phyloP scores from a whole-genome alignment of 371 early-diverging fungal species.

The Zychaea mexicana region DNA sequence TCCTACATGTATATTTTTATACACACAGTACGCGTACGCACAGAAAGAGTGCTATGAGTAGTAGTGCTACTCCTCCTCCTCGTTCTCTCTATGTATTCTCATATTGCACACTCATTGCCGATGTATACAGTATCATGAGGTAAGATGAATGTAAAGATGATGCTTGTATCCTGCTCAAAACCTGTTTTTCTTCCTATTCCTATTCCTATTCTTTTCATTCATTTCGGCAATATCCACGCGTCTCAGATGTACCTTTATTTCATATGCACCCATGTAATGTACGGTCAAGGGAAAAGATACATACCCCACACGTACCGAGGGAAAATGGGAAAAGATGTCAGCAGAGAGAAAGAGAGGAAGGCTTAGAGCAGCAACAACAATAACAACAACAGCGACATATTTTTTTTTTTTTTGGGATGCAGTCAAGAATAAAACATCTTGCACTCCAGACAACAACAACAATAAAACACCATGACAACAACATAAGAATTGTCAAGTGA shows the following conservation, averaged over 20 bases:
- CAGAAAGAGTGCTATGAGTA: no score
- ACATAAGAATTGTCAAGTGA: background rate
- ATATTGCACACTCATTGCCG: background rate
- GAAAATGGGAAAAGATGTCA: no score
- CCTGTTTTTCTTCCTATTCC: no score
- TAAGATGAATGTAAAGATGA: background rate
- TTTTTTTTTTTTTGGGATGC: background rate
- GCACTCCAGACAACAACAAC: background rate
- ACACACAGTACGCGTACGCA: no score
- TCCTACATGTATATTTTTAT: no score
- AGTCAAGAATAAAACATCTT: conserved; percentile 4
- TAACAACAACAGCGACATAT: background rate
- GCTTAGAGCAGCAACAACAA: background rate
- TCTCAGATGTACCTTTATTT: background rate
- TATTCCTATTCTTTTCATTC: background rate
- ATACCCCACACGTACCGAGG: background rate
- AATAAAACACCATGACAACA: conserved; percentile 2
- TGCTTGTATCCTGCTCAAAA: background rate
- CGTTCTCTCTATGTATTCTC: background rate
- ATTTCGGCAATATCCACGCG: background rate
- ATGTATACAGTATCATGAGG: no score
- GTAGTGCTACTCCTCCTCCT: no score
- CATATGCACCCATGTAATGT: background rate
- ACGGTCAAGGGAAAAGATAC: background rate
- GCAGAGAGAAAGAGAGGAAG: background rate